A percentile compares a stretch with the other conserved stretches of the same genome.
These are phyloP conservation scores for Monosporascus cannonballus DNA, from an alignment of 2,329 filamentous ascomycete species.

Conservation along the genomic window DNA sequence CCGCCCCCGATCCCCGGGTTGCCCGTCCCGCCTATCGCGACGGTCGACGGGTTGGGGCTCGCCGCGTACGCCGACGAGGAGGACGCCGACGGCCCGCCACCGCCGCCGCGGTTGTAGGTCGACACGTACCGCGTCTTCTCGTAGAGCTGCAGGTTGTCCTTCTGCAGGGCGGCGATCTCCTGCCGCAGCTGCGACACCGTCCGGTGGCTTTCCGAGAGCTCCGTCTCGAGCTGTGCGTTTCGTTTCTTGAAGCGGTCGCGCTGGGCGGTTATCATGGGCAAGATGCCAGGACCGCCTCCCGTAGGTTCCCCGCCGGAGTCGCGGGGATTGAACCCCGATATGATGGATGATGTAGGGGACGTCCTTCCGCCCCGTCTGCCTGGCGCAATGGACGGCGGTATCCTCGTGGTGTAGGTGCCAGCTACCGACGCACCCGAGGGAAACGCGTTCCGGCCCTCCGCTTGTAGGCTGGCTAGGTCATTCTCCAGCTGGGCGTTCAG, in stretches of 20 bases:
- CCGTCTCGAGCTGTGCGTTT: slow-evolving; percentile 82
- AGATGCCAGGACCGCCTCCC: slow-evolving; percentile 75
- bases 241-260: slow-evolving; percentile 97
- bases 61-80: slow-evolving; percentile 58
- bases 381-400: slow-evolving; percentile 59
- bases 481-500: slow-evolving; percentile 88
- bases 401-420: slow-evolving; percentile 71
- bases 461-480: slow-evolving; percentile 81
- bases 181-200: slow-evolving; percentile 81
- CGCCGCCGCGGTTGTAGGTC: slow-evolving; percentile 68
- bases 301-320: slow-evolving; percentile 54
- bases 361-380: slow-evolving; percentile 61
- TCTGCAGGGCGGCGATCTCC: slow-evolving; percentile 86
- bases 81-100: slow-evolving; percentile 45
- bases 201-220: slow-evolving; percentile 77
- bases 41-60: slow-evolving; percentile 70
- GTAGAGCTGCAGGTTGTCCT: slow-evolving; percentile 92
- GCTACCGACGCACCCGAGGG: slow-evolving; percentile 89
- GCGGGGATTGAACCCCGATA: slow-evolving; percentile 85
- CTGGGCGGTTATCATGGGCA: slow-evolving; percentile 98
- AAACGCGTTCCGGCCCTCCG: slow-evolving; percentile 76
- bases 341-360: slow-evolving; percentile 95
- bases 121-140: slow-evolving; percentile 97
- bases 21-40: slow-evolving; percentile 50
- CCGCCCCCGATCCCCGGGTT: slow-evolving; percentile 60